Percentiles rank a stretch among this genome's conserved stretches.
Conservation (phyloP, 2,329 filamentous ascomycete species). For the Hypoxylon sp. region DNA sequence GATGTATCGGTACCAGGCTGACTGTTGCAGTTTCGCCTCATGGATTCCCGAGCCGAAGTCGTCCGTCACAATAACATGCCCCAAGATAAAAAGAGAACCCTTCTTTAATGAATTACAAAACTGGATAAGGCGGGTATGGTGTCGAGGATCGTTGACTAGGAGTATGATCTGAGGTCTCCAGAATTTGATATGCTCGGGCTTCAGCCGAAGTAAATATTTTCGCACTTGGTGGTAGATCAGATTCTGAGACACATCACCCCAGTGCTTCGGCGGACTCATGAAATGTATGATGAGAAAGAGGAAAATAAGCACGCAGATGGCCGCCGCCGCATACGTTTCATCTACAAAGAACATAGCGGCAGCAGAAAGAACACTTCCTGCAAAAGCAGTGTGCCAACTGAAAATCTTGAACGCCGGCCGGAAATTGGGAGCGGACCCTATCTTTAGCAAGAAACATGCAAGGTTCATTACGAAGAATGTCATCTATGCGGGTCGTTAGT, state of each 20-base stretch:
- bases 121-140: slow-evolving; percentile 84
- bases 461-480: slow-evolving; percentile 91
- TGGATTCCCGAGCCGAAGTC: slow-evolving; percentile 83
- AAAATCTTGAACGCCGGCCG: slow-evolving; percentile 90
- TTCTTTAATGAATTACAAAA: slow-evolving; percentile 95
- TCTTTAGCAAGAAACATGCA: slow-evolving; percentile 86
- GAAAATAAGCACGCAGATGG: slow-evolving; percentile 78
- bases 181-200: slow-evolving; percentile 91
- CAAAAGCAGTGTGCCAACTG: slow-evolving; percentile 83
- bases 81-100: slow-evolving; percentile 84
- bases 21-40: slow-evolving; percentile 83
- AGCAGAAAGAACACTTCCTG: slow-evolving; percentile 80
- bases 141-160: slow-evolving; percentile 84
- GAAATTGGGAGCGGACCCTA: slow-evolving; percentile 90
- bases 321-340: slow-evolving; percentile 80
- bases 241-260: slow-evolving; percentile 91
- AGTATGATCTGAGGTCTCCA: slow-evolving; percentile 91
- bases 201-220: slow-evolving; percentile 85
- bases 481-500: slow-evolving; percentile 64
- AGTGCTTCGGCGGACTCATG: slow-evolving; percentile 84
- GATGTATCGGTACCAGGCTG: slow-evolving; percentile 87
- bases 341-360: slow-evolving; percentile 92
- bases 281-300: slow-evolving; percentile 89
- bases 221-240: slow-evolving; percentile 88
- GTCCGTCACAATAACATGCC: slow-evolving; percentile 87